Conservation (phyloP, 2,329 filamentous ascomycete species). For the Alternaria sp. region DNA sequence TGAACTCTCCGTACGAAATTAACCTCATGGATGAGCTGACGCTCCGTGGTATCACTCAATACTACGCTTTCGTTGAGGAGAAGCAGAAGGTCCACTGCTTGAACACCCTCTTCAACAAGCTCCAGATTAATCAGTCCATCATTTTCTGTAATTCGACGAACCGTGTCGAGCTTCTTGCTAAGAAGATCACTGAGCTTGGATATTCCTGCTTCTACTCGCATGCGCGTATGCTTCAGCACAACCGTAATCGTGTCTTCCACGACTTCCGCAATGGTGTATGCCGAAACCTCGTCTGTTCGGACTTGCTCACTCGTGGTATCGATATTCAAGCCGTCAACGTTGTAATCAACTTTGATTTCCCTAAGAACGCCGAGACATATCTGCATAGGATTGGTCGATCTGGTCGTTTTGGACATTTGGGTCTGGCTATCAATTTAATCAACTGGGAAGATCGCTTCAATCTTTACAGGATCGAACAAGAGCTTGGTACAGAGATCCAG, state of each 20-base stretch:
- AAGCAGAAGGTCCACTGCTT: constrained; percentile 99
- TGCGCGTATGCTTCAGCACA: constrained; percentile 95
- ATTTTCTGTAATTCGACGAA: constrained; percentile 99
- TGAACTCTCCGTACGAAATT: constrained; percentile 96
- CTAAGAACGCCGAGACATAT: constrained; percentile 99
- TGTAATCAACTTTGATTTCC: constrained; percentile 99
- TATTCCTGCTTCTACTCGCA: constrained; percentile 99
- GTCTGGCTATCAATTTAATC: constrained; percentile 98
- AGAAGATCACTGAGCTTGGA: constrained; percentile 98
- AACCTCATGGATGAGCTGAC: constrained; percentile 99
- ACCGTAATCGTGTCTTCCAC: constrained; percentile 98
- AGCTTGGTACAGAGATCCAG: constrained; percentile 95
- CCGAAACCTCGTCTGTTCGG: constrained; percentile 97
- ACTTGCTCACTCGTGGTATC: constrained; percentile 96
- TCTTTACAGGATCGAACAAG: constrained; percentile 97
- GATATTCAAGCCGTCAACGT: constrained; percentile 99
- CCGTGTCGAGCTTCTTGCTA: constrained; percentile 94
- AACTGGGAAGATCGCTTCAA: constrained; percentile 99
- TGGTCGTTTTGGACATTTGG: constrained; percentile 94
- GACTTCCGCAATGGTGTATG: constrained; percentile 98
- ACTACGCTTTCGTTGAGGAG: constrained; percentile 99
- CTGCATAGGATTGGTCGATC: constrained; percentile 98
- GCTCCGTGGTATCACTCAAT: constrained; percentile 96
- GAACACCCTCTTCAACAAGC: constrained; percentile 97
- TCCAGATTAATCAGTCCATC: constrained; percentile 99